Percentiles rank a stretch among this genome's conserved stretches.
phyloP scores from a whole-genome alignment of 306 rosid genomes.

The Castanea crenata region DNA sequence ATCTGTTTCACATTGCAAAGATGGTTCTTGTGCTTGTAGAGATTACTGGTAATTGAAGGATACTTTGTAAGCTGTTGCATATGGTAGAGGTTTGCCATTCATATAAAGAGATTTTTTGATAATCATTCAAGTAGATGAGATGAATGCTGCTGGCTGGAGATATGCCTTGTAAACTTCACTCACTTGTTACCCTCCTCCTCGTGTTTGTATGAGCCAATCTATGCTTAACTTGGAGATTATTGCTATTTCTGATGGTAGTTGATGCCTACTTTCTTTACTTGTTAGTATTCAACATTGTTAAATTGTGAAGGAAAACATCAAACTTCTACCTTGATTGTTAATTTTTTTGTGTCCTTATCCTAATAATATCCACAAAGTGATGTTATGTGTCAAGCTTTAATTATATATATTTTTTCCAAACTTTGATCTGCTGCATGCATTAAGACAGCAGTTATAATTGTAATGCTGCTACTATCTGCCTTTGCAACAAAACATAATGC shows the following conservation, averaged over 20 bases:
- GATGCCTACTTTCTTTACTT: neutral
- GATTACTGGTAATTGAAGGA: slow-evolving; percentile 46
- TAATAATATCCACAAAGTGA: too few species aligned
- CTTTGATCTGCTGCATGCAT: too few species aligned
- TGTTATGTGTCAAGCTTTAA: too few species aligned
- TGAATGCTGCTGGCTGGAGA: neutral
- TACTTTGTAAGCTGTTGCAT: neutral
- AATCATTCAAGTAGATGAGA: neutral
- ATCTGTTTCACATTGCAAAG: slow-evolving; percentile 54
- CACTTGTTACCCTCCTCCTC: neutral
- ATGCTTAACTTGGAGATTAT: neutral
- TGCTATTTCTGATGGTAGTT: neutral
- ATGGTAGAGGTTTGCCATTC: neutral
- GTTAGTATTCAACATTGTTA: too few species aligned
- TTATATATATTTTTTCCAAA: too few species aligned
- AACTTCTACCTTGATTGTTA: too few species aligned
- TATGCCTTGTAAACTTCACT: neutral
- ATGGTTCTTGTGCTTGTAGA: slow-evolving; percentile 53
- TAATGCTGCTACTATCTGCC: too few species aligned
- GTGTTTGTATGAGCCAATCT: neutral
- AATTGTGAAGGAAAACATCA: too few species aligned
- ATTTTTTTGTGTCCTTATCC: too few species aligned
- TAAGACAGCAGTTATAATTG: too few species aligned
- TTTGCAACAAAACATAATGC: too few species aligned
- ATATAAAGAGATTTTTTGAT: too few species aligned